Conservation (phyloP, 805 yeast species). For the Kodamaea laetipori region DNA sequence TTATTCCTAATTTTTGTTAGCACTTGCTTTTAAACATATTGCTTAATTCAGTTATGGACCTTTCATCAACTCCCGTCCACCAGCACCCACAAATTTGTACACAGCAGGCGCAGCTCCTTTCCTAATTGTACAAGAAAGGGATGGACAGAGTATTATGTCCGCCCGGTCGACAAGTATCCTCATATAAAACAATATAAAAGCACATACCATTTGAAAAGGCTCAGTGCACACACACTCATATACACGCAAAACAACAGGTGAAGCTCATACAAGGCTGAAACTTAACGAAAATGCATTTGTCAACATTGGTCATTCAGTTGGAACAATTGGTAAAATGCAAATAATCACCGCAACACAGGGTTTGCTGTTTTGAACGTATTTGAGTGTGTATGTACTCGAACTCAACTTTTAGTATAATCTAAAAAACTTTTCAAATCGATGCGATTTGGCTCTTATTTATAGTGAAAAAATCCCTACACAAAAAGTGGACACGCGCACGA, state of each 20-base stretch:
- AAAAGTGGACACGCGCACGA: slow-evolving; percentile 12
- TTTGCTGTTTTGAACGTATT: slow-evolving; percentile 12
- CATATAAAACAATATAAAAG: slow-evolving; percentile 25
- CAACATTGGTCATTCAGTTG: slow-evolving; percentile 57
- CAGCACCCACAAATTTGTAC: slow-evolving; percentile 54
- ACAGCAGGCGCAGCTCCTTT: slow-evolving; percentile 52
- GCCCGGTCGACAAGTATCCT: slow-evolving; percentile 54
- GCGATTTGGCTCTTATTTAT: slow-evolving; percentile 10
- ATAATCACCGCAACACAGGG: slow-evolving; percentile 45
- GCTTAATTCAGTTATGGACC: slow-evolving; percentile 42
- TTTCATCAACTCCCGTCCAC: slow-evolving; percentile 52
- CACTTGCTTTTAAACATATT: slow-evolving; percentile 1
- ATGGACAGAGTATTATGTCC: slow-evolving; percentile 44
- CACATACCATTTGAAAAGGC: slow-evolving; percentile 19
- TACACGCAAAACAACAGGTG: slow-evolving; percentile 9
- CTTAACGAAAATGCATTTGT: slow-evolving; percentile 58
- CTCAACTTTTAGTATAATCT: slow-evolving; percentile 1
- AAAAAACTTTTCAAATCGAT: slow-evolving; percentile 8
- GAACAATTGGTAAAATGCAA: slow-evolving; percentile 60
- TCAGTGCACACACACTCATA: slow-evolving; percentile 10
- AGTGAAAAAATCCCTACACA: background rate
- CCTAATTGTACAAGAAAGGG: slow-evolving; percentile 46
- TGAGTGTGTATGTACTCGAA: slow-evolving; percentile 11
- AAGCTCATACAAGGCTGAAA: slow-evolving; percentile 65
- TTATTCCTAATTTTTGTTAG: background rate